phyloP scores from a whole-genome alignment of 2,329 filamentous ascomycete genomes.

The Pyricularia sp. region DNA sequence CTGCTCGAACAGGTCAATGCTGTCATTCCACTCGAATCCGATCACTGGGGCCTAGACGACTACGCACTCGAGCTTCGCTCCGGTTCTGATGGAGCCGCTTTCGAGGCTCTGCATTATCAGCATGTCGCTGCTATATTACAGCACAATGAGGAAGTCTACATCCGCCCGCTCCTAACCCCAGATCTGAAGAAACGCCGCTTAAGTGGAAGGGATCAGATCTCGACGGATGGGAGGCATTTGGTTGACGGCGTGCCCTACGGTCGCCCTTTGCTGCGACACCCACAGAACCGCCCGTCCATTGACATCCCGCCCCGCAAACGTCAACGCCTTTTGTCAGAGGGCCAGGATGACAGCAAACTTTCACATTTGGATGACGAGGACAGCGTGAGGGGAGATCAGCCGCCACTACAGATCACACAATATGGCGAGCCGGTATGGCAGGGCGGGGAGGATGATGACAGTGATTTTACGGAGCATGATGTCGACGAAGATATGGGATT shows the following conservation, averaged over 20 bases:
- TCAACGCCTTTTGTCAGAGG: conserved; percentile 34
- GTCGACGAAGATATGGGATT: conserved; percentile 10
- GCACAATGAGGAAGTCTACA: conserved; percentile 72
- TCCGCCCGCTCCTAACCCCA: conserved; percentile 61
- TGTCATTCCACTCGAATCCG: conserved; percentile 66
- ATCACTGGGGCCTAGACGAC: conserved; percentile 77
- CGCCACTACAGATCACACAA: conserved; percentile 6
- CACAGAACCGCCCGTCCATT: conserved; percentile 50
- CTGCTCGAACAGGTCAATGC: conserved; percentile 70
- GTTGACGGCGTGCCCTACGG: conserved; percentile 81
- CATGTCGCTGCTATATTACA: conserved; percentile 56
- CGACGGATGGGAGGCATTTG: conserved; percentile 62
- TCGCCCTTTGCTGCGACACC: conserved; percentile 49
- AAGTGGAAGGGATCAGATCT: conserved; percentile 71
- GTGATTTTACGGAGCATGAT: conserved; percentile 8
- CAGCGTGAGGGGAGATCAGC: conserved; percentile 11
- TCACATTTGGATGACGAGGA: conserved; percentile 18
- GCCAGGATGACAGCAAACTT: conserved; percentile 25
- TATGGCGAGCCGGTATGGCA: conserved; percentile 27
- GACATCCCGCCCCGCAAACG: conserved; percentile 63
- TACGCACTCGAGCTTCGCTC: conserved; percentile 67
- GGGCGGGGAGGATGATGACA: conserved; percentile 15
- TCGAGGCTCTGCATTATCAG: conserved; percentile 82
- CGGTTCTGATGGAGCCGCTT: conserved; percentile 39
- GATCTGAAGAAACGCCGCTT: conserved; percentile 63